Conservation (phyloP, 306 rosid genomes). For the Quercus glauca region DNA sequence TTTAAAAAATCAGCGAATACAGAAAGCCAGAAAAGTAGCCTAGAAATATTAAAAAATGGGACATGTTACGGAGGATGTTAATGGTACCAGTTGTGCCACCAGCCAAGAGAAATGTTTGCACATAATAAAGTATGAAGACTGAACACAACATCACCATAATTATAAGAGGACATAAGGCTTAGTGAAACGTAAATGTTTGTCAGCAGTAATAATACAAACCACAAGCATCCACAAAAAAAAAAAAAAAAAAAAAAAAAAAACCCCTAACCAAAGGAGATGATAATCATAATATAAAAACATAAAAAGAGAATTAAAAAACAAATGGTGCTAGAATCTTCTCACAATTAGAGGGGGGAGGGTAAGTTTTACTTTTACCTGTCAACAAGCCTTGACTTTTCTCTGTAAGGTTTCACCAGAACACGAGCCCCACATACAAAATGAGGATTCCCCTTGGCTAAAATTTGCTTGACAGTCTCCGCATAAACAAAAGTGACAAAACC, state of each 20-base stretch:
- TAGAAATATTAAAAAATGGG: neutral
- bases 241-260: no score
- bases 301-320: neutral
- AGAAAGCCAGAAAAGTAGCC: neutral
- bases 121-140: neutral
- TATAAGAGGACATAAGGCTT: neutral
- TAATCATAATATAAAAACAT: neutral
- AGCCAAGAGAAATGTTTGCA: neutral
- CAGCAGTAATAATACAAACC: neutral
- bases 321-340: neutral
- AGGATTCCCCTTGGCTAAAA: slow-evolving; percentile 42
- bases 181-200: neutral
- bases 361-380: slow-evolving; percentile 36
- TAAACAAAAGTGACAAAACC: slow-evolving; percentile 49
- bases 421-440: slow-evolving; percentile 48
- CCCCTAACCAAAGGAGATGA: neutral
- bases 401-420: slow-evolving; percentile 48
- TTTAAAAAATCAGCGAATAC: neutral
- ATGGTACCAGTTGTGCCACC: neutral
- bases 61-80: neutral
- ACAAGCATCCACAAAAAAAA: neutral
- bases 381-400: slow-evolving; percentile 38
- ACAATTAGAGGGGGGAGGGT: neutral
- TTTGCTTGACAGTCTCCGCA: slow-evolving; percentile 40
- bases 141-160: neutral